Evolutionary conservation across 371 early-diverging fungal species (phyloP).

Genomic region (Chytridium lagenaria): DNA sequence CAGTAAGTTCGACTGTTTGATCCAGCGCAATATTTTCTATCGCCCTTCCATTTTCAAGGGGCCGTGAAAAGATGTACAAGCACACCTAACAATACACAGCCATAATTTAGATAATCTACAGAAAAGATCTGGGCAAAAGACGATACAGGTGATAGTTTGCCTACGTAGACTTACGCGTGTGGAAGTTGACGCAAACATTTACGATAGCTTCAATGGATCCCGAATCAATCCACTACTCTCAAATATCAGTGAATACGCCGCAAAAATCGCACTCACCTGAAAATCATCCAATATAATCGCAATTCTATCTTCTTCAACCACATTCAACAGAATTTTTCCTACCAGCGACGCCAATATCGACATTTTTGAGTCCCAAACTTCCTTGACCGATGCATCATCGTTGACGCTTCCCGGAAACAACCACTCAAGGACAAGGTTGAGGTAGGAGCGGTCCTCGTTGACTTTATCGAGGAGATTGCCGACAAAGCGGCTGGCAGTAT

Average conservation of each 20-base stretch:
- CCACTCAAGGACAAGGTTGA: background rate
- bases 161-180: background rate
- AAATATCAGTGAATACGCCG: background rate
- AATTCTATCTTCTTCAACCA: background rate
- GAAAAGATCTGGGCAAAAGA: too few species aligned
- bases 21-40: background rate
- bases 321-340: background rate
- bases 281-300: background rate
- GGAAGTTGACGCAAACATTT: background rate
- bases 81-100: background rate
- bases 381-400: background rate
- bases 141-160: too few species aligned
- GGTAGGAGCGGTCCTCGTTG: background rate
- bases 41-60: background rate
- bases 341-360: background rate
- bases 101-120: too few species aligned
- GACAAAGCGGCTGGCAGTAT: background rate
- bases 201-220: background rate
- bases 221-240: background rate
- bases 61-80: background rate
- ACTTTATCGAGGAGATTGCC: background rate
- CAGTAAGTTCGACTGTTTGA: background rate
- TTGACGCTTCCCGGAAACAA: background rate
- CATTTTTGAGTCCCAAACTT: background rate
- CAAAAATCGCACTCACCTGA: background rate